Percentiles rank a stretch among this genome's conserved stretches.
Conservation (phyloP, 257 asterid species). For the Forsythia suspensa region DNA sequence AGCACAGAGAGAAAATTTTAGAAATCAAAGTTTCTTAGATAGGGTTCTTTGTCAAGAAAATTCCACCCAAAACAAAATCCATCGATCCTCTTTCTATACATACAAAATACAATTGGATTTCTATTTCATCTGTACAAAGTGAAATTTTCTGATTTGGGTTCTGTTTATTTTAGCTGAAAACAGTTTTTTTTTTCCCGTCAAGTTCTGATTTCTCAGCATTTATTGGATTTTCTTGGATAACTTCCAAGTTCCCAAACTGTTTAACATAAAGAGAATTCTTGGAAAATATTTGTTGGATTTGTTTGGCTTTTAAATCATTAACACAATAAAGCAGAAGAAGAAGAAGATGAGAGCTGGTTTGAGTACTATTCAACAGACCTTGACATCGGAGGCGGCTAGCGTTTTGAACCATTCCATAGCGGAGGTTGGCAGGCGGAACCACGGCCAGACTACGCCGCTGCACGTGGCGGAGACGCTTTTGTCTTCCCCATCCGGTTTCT, state of each 20-base stretch:
- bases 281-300: too few relatives aligned
- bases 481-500: too few relatives aligned
- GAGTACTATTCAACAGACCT: too few relatives aligned
- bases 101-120: conserved; percentile 20
- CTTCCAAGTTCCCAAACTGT: not conserved
- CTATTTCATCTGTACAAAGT: not conserved
- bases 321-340: too few relatives aligned
- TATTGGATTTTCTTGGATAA: not conserved
- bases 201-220: conserved; percentile 21
- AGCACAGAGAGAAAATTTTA: not conserved
- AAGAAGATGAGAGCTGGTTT: too few relatives aligned
- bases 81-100: conserved; percentile 18
- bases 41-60: conserved; percentile 5
- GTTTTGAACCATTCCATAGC: too few relatives aligned
- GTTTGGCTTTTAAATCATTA: too few relatives aligned
- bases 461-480: too few relatives aligned
- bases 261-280: not conserved
- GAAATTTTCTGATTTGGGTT: not conserved
- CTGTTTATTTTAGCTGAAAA: conserved; percentile 3
- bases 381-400: too few relatives aligned
- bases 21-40: not conserved
- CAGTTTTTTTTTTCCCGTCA: not conserved
- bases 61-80: not conserved
- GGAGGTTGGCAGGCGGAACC: too few relatives aligned
- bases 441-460: too few relatives aligned